phyloP scores from a whole-genome alignment of 1,284 basidiomycete species.

The Peniophora sp. region DNA sequence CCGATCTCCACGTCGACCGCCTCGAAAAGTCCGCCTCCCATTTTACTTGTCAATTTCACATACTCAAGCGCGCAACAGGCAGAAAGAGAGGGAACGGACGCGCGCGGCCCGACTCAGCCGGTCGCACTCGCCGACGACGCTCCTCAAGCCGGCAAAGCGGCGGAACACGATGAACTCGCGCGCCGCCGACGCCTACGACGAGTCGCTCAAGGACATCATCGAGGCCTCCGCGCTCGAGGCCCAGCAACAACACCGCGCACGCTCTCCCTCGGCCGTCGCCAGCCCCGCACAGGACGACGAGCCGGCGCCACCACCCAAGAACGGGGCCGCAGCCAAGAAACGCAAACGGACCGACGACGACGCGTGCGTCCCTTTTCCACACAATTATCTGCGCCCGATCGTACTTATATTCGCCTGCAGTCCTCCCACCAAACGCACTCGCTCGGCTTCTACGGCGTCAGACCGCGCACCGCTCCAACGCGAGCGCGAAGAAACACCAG shows the following conservation, averaged over 20 bases:
- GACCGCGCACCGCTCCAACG: conserved; percentile 39
- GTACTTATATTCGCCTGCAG: conserved; percentile 24
- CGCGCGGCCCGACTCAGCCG: conserved; percentile 38
- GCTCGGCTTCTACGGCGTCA: conserved; percentile 62
- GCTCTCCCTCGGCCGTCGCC: conserved; percentile 11
- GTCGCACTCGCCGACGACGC: conserved; percentile 66
- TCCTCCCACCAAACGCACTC: conserved; percentile 53
- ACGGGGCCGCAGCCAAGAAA: conserved; percentile 49
- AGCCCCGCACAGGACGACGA: conserved; percentile 33
- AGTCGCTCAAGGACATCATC: conserved; percentile 68
- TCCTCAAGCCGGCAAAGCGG: conserved; percentile 66
- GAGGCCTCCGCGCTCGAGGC: conserved; percentile 67
- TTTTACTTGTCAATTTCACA: conserved; percentile 2
- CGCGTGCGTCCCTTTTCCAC: conserved; percentile 32
- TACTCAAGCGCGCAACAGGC: too few species aligned
- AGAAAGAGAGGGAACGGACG: conserved; percentile 10
- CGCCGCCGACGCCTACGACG: conserved; percentile 84
- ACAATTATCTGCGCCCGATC: conserved; percentile 12
- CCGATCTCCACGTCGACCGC: conserved; percentile 77
- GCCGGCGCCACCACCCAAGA: conserved; percentile 30
- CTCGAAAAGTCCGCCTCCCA: conserved; percentile 48
- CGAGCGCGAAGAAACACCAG: conserved; percentile 42
- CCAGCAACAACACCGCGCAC: conserved; percentile 30
- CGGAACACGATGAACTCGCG: conserved; percentile 97
- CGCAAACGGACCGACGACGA: conserved; percentile 70